These are phyloP conservation scores for Pythium monospermum DNA, from an alignment of 352 stramenopile genomes.

Conservation along the genomic window DNA sequence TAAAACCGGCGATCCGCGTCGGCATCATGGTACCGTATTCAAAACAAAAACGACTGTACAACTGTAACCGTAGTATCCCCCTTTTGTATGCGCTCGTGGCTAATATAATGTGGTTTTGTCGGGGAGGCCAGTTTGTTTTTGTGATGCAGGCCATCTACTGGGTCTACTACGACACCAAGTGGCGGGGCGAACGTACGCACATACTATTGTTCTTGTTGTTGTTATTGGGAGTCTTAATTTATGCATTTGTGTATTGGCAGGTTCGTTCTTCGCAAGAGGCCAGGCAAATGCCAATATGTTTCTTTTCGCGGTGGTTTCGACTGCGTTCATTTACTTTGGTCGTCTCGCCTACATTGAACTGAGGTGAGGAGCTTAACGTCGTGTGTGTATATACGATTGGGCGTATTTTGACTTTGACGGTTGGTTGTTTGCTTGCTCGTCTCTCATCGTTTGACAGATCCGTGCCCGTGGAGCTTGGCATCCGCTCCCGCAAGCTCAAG, in stretches of 20 bases:
- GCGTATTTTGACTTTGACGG: too few relatives aligned
- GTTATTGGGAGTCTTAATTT: background rate
- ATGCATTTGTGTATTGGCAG: conserved; percentile 20
- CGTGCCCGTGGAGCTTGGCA: conserved; percentile 75
- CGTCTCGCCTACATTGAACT: conserved; percentile 80
- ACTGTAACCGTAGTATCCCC: conserved; percentile 7
- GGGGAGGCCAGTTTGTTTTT: conserved; percentile 49
- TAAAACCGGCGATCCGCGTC: conserved; percentile 68
- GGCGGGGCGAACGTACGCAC: conserved; percentile 60
- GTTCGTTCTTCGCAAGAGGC: conserved; percentile 72
- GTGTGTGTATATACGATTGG: too few relatives aligned
- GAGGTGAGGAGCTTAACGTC: conserved; percentile 26
- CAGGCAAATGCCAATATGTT: conserved; percentile 81
- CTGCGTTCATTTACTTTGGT: conserved; percentile 71
- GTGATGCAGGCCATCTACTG: conserved; percentile 64
- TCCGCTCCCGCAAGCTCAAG: conserved; percentile 80
- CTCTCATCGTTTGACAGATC: conserved; percentile 45
- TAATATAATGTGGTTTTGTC: background rate
- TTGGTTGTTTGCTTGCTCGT: too few relatives aligned
- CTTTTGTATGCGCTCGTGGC: background rate
- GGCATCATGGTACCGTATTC: conserved; percentile 60
- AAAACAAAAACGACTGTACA: too few relatives aligned
- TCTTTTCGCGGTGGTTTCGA: conserved; percentile 73
- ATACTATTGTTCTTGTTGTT: background rate
- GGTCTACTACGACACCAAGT: conserved; percentile 74